Conservation (phyloP, 371 early-diverging fungal genomes). For the Actinomortierella wolfii region DNA sequence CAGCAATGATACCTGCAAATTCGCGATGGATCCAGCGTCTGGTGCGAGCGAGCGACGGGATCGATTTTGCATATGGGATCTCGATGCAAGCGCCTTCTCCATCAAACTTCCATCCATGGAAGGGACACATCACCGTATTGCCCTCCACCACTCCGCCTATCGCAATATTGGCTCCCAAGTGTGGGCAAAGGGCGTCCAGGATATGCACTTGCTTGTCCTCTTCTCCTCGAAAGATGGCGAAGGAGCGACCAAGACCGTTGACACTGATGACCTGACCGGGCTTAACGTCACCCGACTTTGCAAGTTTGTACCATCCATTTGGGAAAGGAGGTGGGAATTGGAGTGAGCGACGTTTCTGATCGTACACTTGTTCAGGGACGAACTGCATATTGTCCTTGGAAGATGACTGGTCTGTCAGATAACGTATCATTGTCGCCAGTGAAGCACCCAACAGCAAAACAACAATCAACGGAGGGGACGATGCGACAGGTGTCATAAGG, state of each 20-base stretch:
- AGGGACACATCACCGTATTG: conserved; percentile 32
- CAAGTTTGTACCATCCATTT: conserved; percentile 46
- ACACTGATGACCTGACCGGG: conserved; percentile 42
- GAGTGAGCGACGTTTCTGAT: conserved; percentile 34
- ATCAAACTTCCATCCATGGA: conserved; percentile 46
- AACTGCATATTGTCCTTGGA: too few species aligned
- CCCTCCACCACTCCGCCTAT: conserved; percentile 41
- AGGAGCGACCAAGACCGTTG: conserved; percentile 35
- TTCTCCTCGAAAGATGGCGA: conserved; percentile 37
- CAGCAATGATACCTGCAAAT: conserved; percentile 30
- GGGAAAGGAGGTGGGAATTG: conserved; percentile 43
- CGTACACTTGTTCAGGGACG: conserved; percentile 34
- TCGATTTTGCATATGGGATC: conserved; percentile 37
- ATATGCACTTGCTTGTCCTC: conserved; percentile 32
- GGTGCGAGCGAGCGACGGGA: conserved; percentile 34
- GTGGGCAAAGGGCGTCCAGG: conserved; percentile 40
- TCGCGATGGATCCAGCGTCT: conserved; percentile 42
- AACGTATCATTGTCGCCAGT: conserved; percentile 1
- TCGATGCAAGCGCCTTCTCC: conserved; percentile 32
- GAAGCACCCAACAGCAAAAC: conserved; percentile 11
- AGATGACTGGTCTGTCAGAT: conserved; percentile 12
- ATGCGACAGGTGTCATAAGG: conserved; percentile 14
- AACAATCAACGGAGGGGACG: conserved; percentile 27
- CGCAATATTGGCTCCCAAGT: conserved; percentile 42
- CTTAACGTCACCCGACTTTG: conserved; percentile 32